Conservation (phyloP, 768 basidiomycete genomes). For the Termitomyces sp. region DNA sequence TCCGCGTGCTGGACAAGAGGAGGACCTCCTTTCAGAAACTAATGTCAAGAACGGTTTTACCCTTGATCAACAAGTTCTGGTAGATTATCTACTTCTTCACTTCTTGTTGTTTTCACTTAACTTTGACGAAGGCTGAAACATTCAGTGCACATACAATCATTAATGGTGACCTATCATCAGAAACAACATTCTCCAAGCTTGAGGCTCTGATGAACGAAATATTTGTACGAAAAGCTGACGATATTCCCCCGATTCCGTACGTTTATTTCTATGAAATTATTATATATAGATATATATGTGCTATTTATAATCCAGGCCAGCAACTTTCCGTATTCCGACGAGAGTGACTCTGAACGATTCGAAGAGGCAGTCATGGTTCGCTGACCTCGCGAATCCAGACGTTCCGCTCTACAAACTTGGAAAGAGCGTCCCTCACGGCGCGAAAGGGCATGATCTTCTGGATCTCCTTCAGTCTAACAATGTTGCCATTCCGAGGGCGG, state of each 20-base stretch:
- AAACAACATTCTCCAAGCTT: conserved; percentile 50
- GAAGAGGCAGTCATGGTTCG: conserved; percentile 79
- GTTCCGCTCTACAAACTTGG: conserved; percentile 79
- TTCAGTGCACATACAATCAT: conserved; percentile 55
- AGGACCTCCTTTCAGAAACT: conserved; percentile 60
- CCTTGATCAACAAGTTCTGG: conserved; percentile 50
- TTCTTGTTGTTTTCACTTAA: neutral
- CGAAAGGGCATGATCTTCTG: conserved; percentile 79
- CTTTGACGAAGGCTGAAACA: conserved; percentile 48
- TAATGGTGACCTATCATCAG: conserved; percentile 44
- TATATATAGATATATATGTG: neutral
- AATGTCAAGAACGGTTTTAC: conserved; percentile 66
- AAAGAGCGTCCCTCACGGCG: conserved; percentile 82
- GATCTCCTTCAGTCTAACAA: conserved; percentile 73
- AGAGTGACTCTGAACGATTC: conserved; percentile 77
- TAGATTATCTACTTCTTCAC: conserved; percentile 22
- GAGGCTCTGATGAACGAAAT: conserved; percentile 78
- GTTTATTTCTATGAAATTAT: conserved; percentile 19
- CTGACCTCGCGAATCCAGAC: conserved; percentile 73
- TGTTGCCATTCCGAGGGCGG: conserved; percentile 75
- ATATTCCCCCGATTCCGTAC: conserved; percentile 58
- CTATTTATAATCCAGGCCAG: conserved; percentile 34
- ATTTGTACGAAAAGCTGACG: conserved; percentile 57
- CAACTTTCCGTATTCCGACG: conserved; percentile 76
- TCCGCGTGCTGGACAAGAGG: conserved; percentile 68